Evolutionary conservation across 2,329 filamentous ascomycete genomes (phyloP), one percentile per base, ranked within the genome.

Genomic region (Tolypocladium sp.): DNA sequence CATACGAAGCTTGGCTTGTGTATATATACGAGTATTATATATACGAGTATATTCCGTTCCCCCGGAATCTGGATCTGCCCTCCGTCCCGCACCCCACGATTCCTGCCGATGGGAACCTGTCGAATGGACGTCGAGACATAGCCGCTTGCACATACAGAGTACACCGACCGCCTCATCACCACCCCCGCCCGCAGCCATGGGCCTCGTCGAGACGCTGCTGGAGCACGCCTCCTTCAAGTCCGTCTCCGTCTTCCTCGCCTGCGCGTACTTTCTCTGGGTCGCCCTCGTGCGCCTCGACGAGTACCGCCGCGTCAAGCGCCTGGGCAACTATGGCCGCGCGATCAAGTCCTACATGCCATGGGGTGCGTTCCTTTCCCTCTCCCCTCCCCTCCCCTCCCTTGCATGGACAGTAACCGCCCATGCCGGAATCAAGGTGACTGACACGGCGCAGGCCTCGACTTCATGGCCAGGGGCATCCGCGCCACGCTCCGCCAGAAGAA

Each of bases 391-490:
- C 20, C 3, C 1, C 25, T 22, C 15, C 12, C 41, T 22, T 12
- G 8, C n/a, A 35, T 35, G 33, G 33, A 9, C n/a, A n/a, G n/a
- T n/a, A n/a, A n/a, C n/a, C n/a, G n/a, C n/a, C n/a, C n/a, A n/a
- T n/a, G n/a, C n/a, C n/a, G n/a, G n/a, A n/a, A n/a, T n/a, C n/a
- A n/a, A n/a, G n/a, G 30, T 3, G 5, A 25, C 46, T 49, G 27
- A 49, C 27, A 8, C 25, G 33, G 7, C 22, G 2, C 33, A 71
- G 89, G 87, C 54, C 63, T 92, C 49, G 88, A 90, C 63, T 77
- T 91, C 61, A 74, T 92, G 38, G 77, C 75, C 65, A 69, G 73
- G n/a, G 79, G 81, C n/a, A 67, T 91, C 52, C 71, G 72, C 37
- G 74, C 82, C 53, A 80, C 80, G 9, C 70, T 77, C 55, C 68